phyloP scores from a whole-genome alignment of 768 basidiomycete genomes.

The Tulasnella sp. region DNA sequence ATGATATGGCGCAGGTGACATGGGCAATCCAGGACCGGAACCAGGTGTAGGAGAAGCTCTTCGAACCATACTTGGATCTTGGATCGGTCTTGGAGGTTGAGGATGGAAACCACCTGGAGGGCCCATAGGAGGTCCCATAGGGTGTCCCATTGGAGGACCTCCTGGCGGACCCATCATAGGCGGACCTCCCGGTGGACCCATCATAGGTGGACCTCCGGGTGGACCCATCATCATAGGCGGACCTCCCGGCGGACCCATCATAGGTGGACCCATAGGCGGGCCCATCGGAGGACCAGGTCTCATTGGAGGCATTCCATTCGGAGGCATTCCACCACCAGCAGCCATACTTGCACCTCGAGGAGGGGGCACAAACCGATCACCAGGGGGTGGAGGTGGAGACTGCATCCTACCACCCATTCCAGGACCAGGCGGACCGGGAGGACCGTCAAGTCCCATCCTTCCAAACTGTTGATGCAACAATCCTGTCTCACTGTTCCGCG shows the following conservation, averaged over 20 bases:
- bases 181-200: slow-evolving; percentile 8
- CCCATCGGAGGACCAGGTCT: not conserved
- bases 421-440: not conserved
- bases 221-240: not conserved
- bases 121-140: slow-evolving; percentile 2
- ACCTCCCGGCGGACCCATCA: not conserved
- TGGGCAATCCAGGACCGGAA: too few relatives aligned
- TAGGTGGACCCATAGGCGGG: slow-evolving; percentile 10
- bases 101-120: too few relatives aligned
- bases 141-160: not conserved
- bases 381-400: not conserved
- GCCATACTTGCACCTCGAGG: not conserved
- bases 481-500: slow-evolving; percentile 9
- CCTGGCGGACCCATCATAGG: slow-evolving; percentile 8
- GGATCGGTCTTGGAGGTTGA: too few relatives aligned
- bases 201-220: slow-evolving; percentile 1
- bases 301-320: not conserved
- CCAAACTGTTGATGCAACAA: not conserved
- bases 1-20: too few relatives aligned
- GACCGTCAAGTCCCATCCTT: not conserved
- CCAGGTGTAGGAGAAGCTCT: not conserved
- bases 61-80: not conserved
- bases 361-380: not conserved
- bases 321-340: not conserved
- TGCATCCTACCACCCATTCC: not conserved